Base-by-base conservation (phyloP, 2,329 filamentous ascomycete species). In the Penicillium sp. region DNA sequence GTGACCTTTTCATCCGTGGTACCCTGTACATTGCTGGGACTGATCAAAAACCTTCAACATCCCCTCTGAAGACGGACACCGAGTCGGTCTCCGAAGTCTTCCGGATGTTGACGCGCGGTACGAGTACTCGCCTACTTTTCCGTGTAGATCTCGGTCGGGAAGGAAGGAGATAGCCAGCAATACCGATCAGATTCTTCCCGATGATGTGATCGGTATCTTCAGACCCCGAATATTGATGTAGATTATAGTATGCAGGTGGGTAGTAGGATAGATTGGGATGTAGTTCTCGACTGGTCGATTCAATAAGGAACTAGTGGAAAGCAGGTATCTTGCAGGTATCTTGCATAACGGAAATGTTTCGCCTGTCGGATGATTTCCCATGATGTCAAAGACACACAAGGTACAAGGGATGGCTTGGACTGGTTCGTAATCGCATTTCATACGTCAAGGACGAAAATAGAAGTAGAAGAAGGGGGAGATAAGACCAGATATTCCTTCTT, bases 321-420 rank as follows among this genome's bases (percentile, higher is more conserved):
- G 13, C 29, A 51, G 39, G 34, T 33, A 51, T 47, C 29, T 35
- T 41, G 38, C 32, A 44, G 28, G 43, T 47, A 35, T 43, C 33
- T 40, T 33, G 39, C 45, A 43, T 40, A 40, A 44, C 45, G n/a
- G 28, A 45, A 24, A 34, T 52, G 29, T 43, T 49, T 43, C 19
- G 34, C 45, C 45, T 44, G 45, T 43, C 40, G 49, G 45, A 21
- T 44, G 49, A 51, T 52, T 52, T 43, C 19, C 32, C 21, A 42
- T 44, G 45, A 47, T 44, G 22, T 49, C 34, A 29, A 44, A 35
- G 22, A 32, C 29, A 43, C 31, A 47, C 43, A 51, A 48, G 45
- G 33, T 7, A 26, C 24, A 51, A 48, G 45, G 39, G 48, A 51
- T 51, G 48, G 6, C 15, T 21, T 51, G 26, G 32, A 34, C 24